Percentiles rank a stretch among this genome's conserved stretches.
Conservation (phyloP, 1,284 basidiomycete species). For the Neonothopanus nambi region DNA sequence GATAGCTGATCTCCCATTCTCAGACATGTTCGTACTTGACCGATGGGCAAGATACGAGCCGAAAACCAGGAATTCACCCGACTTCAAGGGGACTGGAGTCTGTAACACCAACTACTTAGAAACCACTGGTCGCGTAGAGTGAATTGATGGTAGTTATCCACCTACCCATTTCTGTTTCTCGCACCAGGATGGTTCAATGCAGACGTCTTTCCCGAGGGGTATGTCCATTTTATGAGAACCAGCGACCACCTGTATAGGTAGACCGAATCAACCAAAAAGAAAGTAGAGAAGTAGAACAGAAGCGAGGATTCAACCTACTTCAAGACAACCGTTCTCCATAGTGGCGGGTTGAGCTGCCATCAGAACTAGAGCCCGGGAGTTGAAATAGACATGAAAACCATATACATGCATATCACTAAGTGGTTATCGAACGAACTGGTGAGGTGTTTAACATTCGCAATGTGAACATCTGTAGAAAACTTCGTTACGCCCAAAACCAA, state of each 20-base stretch:
- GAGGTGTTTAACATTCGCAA: background rate
- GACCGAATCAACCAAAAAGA: background rate
- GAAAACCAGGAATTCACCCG: constrained; percentile 20
- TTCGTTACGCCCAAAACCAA: background rate
- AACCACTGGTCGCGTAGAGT: too few species aligned
- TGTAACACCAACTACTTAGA: too few species aligned
- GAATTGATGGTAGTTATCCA: too few species aligned
- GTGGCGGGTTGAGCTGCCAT: constrained; percentile 1
- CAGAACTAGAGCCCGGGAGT: too few species aligned
- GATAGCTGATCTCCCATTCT: constrained; percentile 20
- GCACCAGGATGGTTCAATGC: background rate
- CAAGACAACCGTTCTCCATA: constrained; percentile 1
- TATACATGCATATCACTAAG: background rate
- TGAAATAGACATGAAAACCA: background rate
- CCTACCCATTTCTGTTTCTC: constrained; percentile 1
- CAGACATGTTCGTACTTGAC: constrained; percentile 16
- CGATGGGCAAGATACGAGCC: constrained; percentile 22
- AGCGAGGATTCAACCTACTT: background rate
- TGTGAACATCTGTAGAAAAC: background rate
- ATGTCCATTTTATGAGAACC: background rate
- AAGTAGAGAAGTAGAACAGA: background rate
- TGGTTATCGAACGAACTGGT: background rate
- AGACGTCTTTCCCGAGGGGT: background rate
- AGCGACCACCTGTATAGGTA: background rate
- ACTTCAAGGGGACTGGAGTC: constrained; percentile 17